These are phyloP conservation scores for Nicotiana sylvestris DNA, from an alignment of 257 asterid species.

Conservation along the genomic window DNA sequence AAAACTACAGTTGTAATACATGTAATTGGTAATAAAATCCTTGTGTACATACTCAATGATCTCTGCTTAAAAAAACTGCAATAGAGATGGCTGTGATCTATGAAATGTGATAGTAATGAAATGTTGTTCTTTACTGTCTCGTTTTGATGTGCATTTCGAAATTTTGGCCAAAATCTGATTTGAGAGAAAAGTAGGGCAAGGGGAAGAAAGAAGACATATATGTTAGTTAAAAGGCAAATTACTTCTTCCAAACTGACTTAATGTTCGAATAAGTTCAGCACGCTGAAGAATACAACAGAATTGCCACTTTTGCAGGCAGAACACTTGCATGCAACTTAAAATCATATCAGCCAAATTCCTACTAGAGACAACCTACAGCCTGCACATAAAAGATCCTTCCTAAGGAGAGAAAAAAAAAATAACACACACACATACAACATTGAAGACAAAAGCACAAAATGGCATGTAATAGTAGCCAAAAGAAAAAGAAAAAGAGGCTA, in stretches of 20 bases:
- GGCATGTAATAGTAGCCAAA: background rate
- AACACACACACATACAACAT: background rate
- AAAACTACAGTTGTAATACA: constrained; percentile 9
- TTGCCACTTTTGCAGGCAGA: background rate
- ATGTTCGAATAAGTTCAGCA: background rate
- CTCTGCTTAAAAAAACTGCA: background rate
- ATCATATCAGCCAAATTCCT: background rate
- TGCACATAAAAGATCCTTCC: background rate
- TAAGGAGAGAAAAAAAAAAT: background rate
- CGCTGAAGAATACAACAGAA: background rate
- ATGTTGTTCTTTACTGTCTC: background rate
- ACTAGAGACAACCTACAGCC: background rate
- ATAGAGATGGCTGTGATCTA: background rate
- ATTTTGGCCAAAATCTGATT: background rate
- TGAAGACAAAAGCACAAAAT: background rate
- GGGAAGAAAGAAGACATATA: background rate
- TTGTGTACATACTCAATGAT: background rate
- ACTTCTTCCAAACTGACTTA: background rate
- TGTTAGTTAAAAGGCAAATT: background rate
- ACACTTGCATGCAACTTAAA: background rate
- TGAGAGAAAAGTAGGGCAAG: background rate
- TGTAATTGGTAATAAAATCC: background rate
- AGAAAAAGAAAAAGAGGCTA: constrained; percentile 18
- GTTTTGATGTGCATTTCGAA: background rate
- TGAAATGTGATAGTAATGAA: background rate